A percentile compares a stretch with the other conserved stretches of the same genome.
Evolutionary conservation across 2,329 filamentous ascomycete species (phyloP).

Genomic region (Aspergillus sp.): DNA sequence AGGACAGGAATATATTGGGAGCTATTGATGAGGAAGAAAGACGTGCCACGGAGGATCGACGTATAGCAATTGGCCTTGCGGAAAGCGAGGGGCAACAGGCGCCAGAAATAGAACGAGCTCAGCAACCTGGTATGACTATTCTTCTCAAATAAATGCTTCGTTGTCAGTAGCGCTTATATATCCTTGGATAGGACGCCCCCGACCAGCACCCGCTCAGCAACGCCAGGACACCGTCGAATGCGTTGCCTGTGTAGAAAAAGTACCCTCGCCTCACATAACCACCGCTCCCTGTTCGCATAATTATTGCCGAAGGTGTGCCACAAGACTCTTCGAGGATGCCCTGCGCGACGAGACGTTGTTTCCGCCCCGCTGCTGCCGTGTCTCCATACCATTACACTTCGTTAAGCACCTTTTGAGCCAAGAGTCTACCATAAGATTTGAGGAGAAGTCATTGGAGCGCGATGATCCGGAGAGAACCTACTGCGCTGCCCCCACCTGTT

Average conservation of each 20-base stretch:
- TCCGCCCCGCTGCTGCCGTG: conserved; percentile 23
- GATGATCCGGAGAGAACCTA: conserved; percentile 18
- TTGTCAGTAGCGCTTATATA: background rate
- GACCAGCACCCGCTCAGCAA: too few species aligned
- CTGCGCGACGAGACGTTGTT: conserved; percentile 18
- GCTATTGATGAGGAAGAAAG: background rate
- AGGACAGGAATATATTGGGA: background rate
- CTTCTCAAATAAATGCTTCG: background rate
- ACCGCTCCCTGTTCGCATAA: conserved; percentile 11
- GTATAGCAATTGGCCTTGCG: background rate
- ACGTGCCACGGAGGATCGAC: background rate
- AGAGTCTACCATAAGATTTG: conserved; percentile 4
- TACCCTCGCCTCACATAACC: background rate
- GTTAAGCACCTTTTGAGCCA: conserved; percentile 5
- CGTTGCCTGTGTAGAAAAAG: conserved; percentile 4
- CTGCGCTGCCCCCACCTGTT: conserved; percentile 17
- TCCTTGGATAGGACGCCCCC: too few species aligned
- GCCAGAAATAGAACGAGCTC: background rate
- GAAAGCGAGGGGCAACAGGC: background rate
- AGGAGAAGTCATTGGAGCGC: conserved; percentile 18
- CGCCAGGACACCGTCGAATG: background rate
- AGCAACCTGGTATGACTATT: background rate
- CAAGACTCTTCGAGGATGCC: conserved; percentile 11
- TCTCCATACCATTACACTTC: conserved; percentile 10
- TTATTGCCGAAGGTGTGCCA: conserved; percentile 18